Evolutionary conservation across 2,329 filamentous ascomycete species (phyloP).

Genomic region (Colletotrichum lini): DNA sequence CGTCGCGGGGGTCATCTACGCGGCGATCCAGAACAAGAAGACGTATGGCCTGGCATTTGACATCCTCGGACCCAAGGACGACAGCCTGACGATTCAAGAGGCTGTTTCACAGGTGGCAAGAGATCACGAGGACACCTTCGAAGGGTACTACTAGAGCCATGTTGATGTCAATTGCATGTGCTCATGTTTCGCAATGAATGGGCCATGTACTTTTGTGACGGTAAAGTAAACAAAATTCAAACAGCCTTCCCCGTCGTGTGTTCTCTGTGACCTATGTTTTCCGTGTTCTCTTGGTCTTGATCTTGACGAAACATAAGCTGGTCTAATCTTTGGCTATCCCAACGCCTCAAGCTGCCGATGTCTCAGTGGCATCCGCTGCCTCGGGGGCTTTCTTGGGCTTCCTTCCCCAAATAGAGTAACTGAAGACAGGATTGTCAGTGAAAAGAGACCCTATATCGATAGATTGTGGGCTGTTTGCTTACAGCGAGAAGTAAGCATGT

Average conservation of each 20-base stretch:
- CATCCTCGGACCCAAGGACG: slow-evolving; percentile 56
- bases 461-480: slow-evolving; percentile 18
- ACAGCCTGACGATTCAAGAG: slow-evolving; percentile 50
- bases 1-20: slow-evolving; percentile 59
- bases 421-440: not conserved
- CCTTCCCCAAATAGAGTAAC: slow-evolving; percentile 21
- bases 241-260: too few species aligned
- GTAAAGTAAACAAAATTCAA: not conserved
- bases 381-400: slow-evolving; percentile 9
- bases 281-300: too few species aligned
- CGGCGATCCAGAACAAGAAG: slow-evolving; percentile 55
- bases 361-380: not conserved
- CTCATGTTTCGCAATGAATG: too few species aligned
- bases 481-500: slow-evolving; percentile 50
- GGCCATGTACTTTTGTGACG: too few species aligned
- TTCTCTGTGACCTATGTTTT: not conserved
- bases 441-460: too few species aligned
- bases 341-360: not conserved
- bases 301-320: too few species aligned
- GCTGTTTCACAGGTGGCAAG: slow-evolving; percentile 56
- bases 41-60: slow-evolving; percentile 61
- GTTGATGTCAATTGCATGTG: not conserved
- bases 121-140: slow-evolving; percentile 51
- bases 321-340: not conserved
- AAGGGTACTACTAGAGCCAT: slow-evolving; percentile 45